Evolutionary conservation across 2,329 filamentous ascomycete species (phyloP), one percentile per base, ranked within the genome.

Genomic region (Calonectria fujianensis): DNA sequence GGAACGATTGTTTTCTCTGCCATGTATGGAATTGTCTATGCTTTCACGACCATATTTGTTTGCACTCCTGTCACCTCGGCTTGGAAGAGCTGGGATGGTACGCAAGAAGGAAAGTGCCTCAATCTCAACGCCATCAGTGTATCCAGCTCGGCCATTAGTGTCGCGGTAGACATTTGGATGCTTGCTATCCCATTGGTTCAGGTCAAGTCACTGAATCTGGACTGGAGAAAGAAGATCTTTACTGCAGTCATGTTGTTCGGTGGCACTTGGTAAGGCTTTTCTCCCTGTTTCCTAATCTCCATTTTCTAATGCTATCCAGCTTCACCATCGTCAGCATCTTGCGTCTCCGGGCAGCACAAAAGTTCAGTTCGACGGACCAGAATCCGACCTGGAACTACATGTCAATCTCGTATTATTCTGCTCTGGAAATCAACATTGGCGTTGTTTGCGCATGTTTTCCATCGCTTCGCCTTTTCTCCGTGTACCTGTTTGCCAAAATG

Each of bases 351-450:
- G 39, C 57, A 41, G 57, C 57, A 29, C 57, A 63, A 63, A 37
- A 63, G 24, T 63, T 63, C 16, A 63, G 57, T 29, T 63, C 57
- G 3, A 39, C 8, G 2, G 57, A 63, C 57, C 57, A 63, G 37
- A 63, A 63, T 18, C 57, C 57, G 5, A 63, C 57, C 1, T 63
- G 57, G 57, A 63, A 63, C 16, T 63, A 63, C 14, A 63, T 63
- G 57, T 63, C 57, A 29, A 63, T 63, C 13, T 63, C 57, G 9
- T 24, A 63, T 41, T 63, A 63, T 31, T 63, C 57, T 29, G 57
- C 57, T 1, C 16, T 63, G 35, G 57, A 63, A 41, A 63, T 63
- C 7, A 63, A 63, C 16, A 63, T 63, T 9, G 57, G 57, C 24
- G 29, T 63, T 63, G 57, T 63, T 18, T 63, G 57, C 37, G 57